Evolutionary conservation across 768 basidiomycete species (phyloP).

Genomic region (Asterophora lycoperdoides): DNA sequence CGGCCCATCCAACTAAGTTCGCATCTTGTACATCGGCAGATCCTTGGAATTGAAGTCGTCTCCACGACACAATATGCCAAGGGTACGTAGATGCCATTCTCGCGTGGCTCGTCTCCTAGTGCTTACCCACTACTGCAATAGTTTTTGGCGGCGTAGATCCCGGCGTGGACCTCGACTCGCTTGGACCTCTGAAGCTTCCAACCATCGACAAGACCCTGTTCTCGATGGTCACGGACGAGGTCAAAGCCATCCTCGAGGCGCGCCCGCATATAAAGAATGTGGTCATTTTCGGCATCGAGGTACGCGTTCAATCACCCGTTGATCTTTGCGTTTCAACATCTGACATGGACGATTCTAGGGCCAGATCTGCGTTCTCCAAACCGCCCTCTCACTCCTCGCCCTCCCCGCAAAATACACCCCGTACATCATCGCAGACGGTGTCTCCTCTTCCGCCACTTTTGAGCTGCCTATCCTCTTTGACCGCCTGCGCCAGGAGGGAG

Average conservation of each 20-base stretch:
- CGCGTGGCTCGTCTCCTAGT: neutral
- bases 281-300: conserved; percentile 87
- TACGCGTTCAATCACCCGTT: conserved; percentile 20
- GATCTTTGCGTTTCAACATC: neutral
- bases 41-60: conserved; percentile 68
- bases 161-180: conserved; percentile 49
- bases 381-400: conserved; percentile 61
- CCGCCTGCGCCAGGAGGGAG: conserved; percentile 69
- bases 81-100: conserved; percentile 37
- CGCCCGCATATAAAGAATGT: conserved; percentile 51
- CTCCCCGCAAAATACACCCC: conserved; percentile 37
- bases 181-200: conserved; percentile 53
- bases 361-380: conserved; percentile 88
- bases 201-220: conserved; percentile 75
- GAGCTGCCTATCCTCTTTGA: conserved; percentile 76
- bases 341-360: conserved; percentile 42
- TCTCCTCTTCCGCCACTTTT: conserved; percentile 76
- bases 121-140: conserved; percentile 20
- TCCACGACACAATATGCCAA: conserved; percentile 81
- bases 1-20: neutral
- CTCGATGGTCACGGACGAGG: conserved; percentile 77
- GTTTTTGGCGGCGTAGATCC: conserved; percentile 66
- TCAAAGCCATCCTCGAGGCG: conserved; percentile 45
- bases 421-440: conserved; percentile 78
- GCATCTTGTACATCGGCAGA: conserved; percentile 27